Evolutionary conservation across 2,329 filamentous ascomycete genomes (phyloP).

Genomic region (Aschersonia sp.): DNA sequence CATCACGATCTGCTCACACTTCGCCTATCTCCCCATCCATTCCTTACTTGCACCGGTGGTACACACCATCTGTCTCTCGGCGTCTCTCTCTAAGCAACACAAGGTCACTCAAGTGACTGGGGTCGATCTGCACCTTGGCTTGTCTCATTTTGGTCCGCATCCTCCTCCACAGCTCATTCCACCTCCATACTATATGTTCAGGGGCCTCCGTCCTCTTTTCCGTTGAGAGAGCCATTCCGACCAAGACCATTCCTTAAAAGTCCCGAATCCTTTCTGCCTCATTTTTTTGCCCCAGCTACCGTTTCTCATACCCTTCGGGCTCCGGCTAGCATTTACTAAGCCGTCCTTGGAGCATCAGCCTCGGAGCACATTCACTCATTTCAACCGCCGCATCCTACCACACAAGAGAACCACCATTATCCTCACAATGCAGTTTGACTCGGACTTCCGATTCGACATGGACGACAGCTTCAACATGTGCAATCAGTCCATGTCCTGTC

Average conservation of each 20-base stretch:
- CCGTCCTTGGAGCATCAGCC: background rate
- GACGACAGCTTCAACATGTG: conserved; percentile 24
- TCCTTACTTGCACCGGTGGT: conserved; percentile 16
- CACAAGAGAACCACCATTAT: background rate
- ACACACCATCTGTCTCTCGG: conserved; percentile 17
- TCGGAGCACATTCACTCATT: conserved; percentile 2
- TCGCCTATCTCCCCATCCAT: conserved; percentile 13
- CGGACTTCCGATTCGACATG: conserved; percentile 23
- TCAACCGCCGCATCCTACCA: background rate
- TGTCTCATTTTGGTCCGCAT: conserved; percentile 20
- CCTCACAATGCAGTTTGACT: conserved; percentile 22
- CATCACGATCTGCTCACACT: conserved; percentile 13
- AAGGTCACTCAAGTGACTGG: conserved; percentile 15
- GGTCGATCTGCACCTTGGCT: conserved; percentile 18
- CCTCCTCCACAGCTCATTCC: conserved; percentile 21
- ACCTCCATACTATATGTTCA: conserved; percentile 26
- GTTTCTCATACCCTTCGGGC: conserved; percentile 1
- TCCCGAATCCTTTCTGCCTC: conserved; percentile 2
- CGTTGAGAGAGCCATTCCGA: conserved; percentile 19
- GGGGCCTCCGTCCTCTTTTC: conserved; percentile 18
- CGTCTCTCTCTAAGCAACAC: conserved; percentile 17
- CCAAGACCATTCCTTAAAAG: conserved; percentile 11
- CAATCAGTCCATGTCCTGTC: conserved; percentile 20
- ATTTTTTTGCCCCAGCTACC: conserved; percentile 1
- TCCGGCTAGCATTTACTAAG: conserved; percentile 1